Base-by-base conservation (phyloP, 1,284 basidiomycete species). In the Naganishia cerealis region DNA sequence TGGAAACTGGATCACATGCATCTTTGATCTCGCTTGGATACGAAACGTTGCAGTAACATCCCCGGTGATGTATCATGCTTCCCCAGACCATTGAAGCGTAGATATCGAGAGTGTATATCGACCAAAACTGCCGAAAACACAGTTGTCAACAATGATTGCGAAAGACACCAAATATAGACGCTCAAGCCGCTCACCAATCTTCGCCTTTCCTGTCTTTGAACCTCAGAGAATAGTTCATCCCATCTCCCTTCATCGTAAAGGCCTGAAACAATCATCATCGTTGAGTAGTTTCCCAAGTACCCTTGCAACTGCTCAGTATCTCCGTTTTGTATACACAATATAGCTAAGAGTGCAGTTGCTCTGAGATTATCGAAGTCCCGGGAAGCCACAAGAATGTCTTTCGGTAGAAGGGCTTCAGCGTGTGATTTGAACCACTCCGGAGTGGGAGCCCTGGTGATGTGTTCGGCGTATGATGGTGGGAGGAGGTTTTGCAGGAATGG, bases 61-160 rank as follows among this genome's bases (percentile, higher is more conserved):
- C 79, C 8, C 79, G 74, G 67, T 78, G 77, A 4, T 74, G 74
- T 1, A 76, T 72, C 5, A 77, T 72, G 1, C 75, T 73, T 9
- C 77, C 77, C 72, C 75, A 80, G 0, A 77, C 78, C 9, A 76
- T 74, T 0, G 79, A 72, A 1, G 73, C 48, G 67, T 79, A 80
- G 13, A 80, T 72, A 67, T 79, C 78, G 15, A 75, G 66, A 18
- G 77, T 75, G 71, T 80, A 80, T 0, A 72, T 74, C 8, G 73
- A 72, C 79, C 79, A 80, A 67, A 77, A 80, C 78, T 79, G 67
- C 10, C 4, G 26, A 38, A 29, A 52, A 55, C 61, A 61, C 57
- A n/a, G 33, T 15, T 15, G 57, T 29, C 33, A 52, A 65, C 5
- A 40, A 21, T 40, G 29, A 48, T 40, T 36, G 26, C 33, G 39